Percentiles rank a stretch among this genome's conserved stretches.
phyloP scores from a whole-genome alignment of 1,284 basidiomycete genomes.

The Ustilago esculenta region DNA sequence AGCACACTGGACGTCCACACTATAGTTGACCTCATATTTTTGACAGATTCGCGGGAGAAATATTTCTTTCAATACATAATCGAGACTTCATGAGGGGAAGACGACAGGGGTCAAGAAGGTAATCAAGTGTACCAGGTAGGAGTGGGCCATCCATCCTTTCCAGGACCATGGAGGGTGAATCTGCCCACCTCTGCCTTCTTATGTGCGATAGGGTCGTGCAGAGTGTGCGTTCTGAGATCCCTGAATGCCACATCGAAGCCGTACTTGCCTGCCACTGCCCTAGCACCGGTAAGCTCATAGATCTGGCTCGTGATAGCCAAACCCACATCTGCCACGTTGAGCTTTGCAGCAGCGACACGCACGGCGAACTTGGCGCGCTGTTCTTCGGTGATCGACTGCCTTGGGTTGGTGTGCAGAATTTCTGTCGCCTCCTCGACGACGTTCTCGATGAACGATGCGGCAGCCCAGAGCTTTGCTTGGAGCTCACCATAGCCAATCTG shows the following conservation, averaged over 20 bases:
- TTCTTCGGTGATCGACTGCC: constrained; percentile 54
- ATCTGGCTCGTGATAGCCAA: constrained; percentile 64
- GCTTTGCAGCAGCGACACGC: constrained; percentile 64
- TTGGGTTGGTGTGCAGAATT: constrained; percentile 50
- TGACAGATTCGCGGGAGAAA: too few species aligned
- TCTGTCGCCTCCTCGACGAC: constrained; percentile 41
- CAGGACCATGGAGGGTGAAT: constrained; percentile 55
- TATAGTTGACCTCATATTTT: too few species aligned
- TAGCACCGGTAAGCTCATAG: constrained; percentile 65
- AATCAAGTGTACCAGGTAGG: constrained; percentile 58
- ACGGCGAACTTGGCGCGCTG: constrained; percentile 65
- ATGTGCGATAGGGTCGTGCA: constrained; percentile 67
- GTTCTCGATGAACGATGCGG: constrained; percentile 61
- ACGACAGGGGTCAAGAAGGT: too few species aligned
- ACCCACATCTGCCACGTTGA: constrained; percentile 60
- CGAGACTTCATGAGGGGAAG: too few species aligned
- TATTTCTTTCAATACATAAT: too few species aligned
- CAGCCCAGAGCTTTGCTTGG: constrained; percentile 63
- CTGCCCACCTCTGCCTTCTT: constrained; percentile 63
- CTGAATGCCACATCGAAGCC: constrained; percentile 62
- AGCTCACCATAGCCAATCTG: constrained; percentile 65
- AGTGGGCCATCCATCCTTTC: constrained; percentile 58
- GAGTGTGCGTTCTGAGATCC: constrained; percentile 59
- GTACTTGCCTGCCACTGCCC: constrained; percentile 61
- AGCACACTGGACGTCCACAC: too few species aligned